Evolutionary conservation across 2,329 filamentous ascomycete species (phyloP).

Genomic region (Claviceps citrina): DNA sequence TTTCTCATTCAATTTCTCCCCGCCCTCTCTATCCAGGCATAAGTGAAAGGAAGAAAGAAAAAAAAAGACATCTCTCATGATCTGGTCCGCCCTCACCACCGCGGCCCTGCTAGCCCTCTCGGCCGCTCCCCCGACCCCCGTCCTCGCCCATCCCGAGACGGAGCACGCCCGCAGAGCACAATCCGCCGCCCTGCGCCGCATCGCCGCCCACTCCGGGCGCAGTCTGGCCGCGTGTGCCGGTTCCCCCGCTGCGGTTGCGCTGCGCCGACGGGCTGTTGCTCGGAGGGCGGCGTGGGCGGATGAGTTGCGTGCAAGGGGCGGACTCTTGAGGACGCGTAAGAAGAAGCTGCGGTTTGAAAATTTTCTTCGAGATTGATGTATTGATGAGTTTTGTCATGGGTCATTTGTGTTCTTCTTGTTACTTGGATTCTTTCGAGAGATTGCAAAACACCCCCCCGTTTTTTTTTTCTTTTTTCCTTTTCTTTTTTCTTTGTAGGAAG

Average conservation of each 20-base stretch:
- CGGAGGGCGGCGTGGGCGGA: conserved; percentile 6
- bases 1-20: too few relatives aligned
- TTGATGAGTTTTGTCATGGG: too few relatives aligned
- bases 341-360: too few relatives aligned
- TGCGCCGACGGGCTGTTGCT: conserved; percentile 6
- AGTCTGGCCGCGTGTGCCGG: conserved; percentile 4
- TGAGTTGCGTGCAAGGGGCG: conserved; percentile 5
- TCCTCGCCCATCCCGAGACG: conserved; percentile 9
- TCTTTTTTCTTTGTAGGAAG: background rate
- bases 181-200: conserved; percentile 1
- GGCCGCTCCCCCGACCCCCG: conserved; percentile 2
- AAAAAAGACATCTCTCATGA: too few relatives aligned
- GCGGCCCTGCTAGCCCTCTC: too few relatives aligned
- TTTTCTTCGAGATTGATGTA: too few relatives aligned
- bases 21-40: too few relatives aligned
- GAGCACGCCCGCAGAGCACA: conserved; percentile 2
- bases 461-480: background rate
- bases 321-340: conserved; percentile 5
- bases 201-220: conserved; percentile 6
- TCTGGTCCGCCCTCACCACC: too few relatives aligned
- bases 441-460: too few relatives aligned
- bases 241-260: conserved; percentile 2
- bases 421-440: too few relatives aligned
- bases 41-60: too few relatives aligned
- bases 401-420: background rate